Conservation (phyloP, 1,139 yeast genomes). For the Saccharomyces hybrid region DNA sequence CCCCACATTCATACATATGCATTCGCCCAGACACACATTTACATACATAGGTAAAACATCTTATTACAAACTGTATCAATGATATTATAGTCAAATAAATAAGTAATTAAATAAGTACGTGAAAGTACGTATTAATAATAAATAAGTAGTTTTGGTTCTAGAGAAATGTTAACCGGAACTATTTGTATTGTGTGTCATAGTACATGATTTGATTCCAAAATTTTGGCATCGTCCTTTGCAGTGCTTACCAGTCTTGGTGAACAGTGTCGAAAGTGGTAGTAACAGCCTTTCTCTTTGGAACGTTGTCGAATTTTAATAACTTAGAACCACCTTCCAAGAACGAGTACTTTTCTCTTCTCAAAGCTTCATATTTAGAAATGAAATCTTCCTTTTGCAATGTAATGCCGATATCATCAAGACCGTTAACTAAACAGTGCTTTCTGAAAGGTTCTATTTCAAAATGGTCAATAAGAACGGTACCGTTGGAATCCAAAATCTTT, state of each 20-base stretch:
- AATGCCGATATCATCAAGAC: constrained; percentile 93
- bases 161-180: no score
- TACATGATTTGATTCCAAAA: neutral
- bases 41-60: no score
- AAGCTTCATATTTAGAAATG: constrained; percentile 64
- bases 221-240: neutral
- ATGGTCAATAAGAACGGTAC: constrained; percentile 65
- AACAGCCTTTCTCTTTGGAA: constrained; percentile 45
- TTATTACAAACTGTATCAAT: constrained; percentile 6
- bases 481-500: constrained; percentile 62
- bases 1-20: no score
- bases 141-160: neutral
- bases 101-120: constrained; percentile 1
- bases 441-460: constrained; percentile 87
- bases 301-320: constrained; percentile 49
- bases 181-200: no score
- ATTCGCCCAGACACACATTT: no score
- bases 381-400: constrained; percentile 82
- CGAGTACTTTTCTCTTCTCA: constrained; percentile 71
- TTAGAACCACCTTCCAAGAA: constrained; percentile 85
- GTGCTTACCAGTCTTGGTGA: constrained; percentile 70
- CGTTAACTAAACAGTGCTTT: constrained; percentile 88
- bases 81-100: constrained; percentile 1
- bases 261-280: constrained; percentile 45
- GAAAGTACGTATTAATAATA: constrained; percentile 5